Evolutionary conservation across 495 filamentous ascomycete genomes (phyloP), one percentile per base, ranked within the genome.

Genomic region (Aspergillus bertholletiae): DNA sequence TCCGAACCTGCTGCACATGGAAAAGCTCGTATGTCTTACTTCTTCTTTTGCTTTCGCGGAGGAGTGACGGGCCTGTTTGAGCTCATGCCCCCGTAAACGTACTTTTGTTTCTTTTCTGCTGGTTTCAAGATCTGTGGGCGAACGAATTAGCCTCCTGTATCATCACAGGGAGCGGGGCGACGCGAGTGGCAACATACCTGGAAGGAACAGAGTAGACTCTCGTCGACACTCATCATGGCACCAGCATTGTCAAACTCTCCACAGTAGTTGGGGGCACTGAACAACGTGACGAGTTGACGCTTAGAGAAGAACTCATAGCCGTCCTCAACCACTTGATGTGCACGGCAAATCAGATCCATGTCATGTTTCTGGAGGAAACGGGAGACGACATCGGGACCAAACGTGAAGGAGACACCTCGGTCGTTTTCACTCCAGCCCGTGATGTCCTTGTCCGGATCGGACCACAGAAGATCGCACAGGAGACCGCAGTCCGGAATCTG

Each of bases 31-130:
- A 89, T 88, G 77, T 80, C 77, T 85, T 84, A 91, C 75, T 87
- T 86, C 80, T 90, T 90, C 79, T 89, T 88, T 78, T 89, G 85
- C 75, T 89, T 93, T 84, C 89, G 87, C 77, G 88, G 90, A 84
- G 89, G 87, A 85, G 88, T 94, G 77, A 88, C 81, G 76, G 88
- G 83, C 77, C 86, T 86, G 84, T 86, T 84, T 77, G 86, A 83
- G 79, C 88, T 89, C 79, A 92, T 85, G 80, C 88, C 84, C 80
- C 86, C 85, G 78, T 89, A 88, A 70, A 96, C 93, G 82, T 96
- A 98, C 91, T 98, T 98, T 90, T 96, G 93, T 88, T 98, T 98
- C 86, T 98, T 98, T 84, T 98, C 94, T 74, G 94, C 94, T 68
- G 94, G 94, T 80, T 97, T 98, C 77, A 98, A 80, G 74, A 98